A percentile compares a stretch with the other conserved stretches of the same genome.
phyloP scores from a whole-genome alignment of 176 grass and related monocot species.

The Canna indica region DNA sequence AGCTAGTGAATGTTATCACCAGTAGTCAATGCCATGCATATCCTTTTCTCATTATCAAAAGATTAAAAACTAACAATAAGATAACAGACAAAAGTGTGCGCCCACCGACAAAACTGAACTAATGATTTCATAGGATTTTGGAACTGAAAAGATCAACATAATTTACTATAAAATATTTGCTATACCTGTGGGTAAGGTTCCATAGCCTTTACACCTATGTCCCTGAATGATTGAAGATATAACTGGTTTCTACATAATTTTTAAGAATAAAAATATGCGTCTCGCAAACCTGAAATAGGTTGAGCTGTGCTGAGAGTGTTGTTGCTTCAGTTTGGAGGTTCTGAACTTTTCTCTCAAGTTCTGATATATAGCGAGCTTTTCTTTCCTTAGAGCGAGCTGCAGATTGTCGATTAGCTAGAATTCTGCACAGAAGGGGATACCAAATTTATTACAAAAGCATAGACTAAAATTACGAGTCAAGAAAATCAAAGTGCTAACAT shows the following conservation, averaged over 20 bases:
- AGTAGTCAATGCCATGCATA: not conserved
- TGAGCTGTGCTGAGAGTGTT: constrained; percentile 92
- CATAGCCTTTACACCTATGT: not conserved
- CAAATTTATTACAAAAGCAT: not conserved
- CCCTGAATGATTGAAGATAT: not conserved
- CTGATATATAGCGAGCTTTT: constrained; percentile 89
- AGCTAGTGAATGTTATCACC: not conserved
- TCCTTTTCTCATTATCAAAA: not conserved
- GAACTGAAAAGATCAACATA: not conserved
- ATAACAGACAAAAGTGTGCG: not conserved
- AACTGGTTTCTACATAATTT: not conserved
- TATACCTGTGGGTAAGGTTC: not conserved
- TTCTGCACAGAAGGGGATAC: constrained; percentile 43
- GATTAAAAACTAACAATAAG: not conserved
- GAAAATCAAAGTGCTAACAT: not conserved
- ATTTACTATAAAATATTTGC: too few relatives aligned
- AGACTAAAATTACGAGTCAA: too few relatives aligned
- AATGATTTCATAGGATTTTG: not conserved
- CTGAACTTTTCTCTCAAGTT: constrained; percentile 96
- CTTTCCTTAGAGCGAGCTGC: constrained; percentile 97
- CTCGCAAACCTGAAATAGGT: constrained; percentile 65
- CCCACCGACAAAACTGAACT: not conserved
- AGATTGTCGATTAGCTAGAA: constrained; percentile 93
- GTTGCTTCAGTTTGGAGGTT: constrained; percentile 99
- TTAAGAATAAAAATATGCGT: not conserved